A percentile compares a stretch with the other conserved stretches of the same genome.
phyloP scores from a whole-genome alignment of 2,329 filamentous ascomycete genomes.

The Pseudogymnoascus sp. region DNA sequence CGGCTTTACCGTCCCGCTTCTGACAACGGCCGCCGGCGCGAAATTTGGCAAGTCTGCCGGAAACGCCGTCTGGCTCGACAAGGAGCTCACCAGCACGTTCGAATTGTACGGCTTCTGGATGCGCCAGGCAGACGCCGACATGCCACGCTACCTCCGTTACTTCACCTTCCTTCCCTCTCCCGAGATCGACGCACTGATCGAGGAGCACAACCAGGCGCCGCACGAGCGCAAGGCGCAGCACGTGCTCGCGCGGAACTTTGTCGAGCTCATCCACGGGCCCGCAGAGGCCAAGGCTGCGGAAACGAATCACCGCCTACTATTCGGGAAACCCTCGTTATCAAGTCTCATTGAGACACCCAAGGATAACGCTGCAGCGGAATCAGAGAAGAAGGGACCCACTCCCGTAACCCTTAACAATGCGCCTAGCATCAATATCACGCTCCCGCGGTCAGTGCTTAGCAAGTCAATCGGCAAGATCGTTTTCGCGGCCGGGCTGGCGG shows the following conservation, averaged over 20 bases:
- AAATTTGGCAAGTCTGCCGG: conserved; percentile 95
- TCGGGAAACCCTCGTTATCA: conserved; percentile 29
- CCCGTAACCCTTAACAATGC: conserved; percentile 36
- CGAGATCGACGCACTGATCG: conserved; percentile 60
- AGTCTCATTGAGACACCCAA: conserved; percentile 9
- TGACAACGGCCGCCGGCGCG: conserved; percentile 74
- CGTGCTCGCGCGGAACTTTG: conserved; percentile 69
- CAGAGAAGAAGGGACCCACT: conserved; percentile 4
- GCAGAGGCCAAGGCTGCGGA: conserved; percentile 55
- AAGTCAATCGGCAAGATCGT: conserved; percentile 52
- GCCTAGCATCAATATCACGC: conserved; percentile 45
- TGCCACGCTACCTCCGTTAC: conserved; percentile 73
- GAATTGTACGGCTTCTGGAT: conserved; percentile 90
- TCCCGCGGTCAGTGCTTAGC: conserved; percentile 49
- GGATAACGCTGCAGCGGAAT: conserved; percentile 10
- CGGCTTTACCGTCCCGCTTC: conserved; percentile 82
- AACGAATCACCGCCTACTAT: conserved; percentile 42
- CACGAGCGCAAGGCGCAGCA: conserved; percentile 74
- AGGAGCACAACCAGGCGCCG: conserved; percentile 57
- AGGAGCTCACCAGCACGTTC: conserved; percentile 68
- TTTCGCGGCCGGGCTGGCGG: conserved; percentile 48
- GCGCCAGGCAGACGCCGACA: conserved; percentile 68
- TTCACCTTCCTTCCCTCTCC: conserved; percentile 78
- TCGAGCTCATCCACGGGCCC: conserved; percentile 68
- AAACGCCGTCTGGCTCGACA: conserved; percentile 89